Base-by-base conservation (phyloP, 306 rosid genomes). In the Lablab purpureus region DNA sequence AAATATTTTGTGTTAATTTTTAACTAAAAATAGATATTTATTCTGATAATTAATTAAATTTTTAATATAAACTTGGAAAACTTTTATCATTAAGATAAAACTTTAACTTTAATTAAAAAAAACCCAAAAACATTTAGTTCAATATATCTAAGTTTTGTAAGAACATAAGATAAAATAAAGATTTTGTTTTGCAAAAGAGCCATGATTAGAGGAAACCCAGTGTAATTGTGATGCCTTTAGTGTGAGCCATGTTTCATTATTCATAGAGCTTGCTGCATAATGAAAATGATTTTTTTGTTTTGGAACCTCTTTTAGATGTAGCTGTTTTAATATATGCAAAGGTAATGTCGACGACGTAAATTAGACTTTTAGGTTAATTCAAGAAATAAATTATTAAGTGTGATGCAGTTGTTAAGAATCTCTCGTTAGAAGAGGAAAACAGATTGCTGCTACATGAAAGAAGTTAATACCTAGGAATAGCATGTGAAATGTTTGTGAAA, bases 401-500 rank as follows among this genome's bases (percentile, higher is more conserved):
- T 11, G 36, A 25, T 10, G 27, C 64, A 28, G 52, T 40, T 40
- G 72, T 47, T 32, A 55, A 73, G 67, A 73, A 55, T 73, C n/a
- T 41, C 52, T 32, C 8, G 19, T 32, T 51, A 50, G 59, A 71
- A 32, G 76, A 52, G 76, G 14, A 34, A 14, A 67, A 45, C 4
- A 23, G 22, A 36, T 18, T 34, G 41, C n/a, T 50, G 40, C 41
- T 37, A 14, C n/a, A 4, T 14, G 30, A 54, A 17, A 55, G 45
- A 68, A 55, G 45, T 25, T 45, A 27, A 58, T 58, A 12, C 18
- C 28, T 21, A 71, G 41, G 50, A 59, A 12, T 79, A 58, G 77
- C 71, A 70, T 70, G 75, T 58, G 65, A 30, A 67, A 17, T 60
- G 36, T 46, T 9, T 23, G 10, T 10, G 15, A 19, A 62, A 77